Conservation (phyloP, 1,284 basidiomycete genomes). For the Puccinia sorghi region DNA sequence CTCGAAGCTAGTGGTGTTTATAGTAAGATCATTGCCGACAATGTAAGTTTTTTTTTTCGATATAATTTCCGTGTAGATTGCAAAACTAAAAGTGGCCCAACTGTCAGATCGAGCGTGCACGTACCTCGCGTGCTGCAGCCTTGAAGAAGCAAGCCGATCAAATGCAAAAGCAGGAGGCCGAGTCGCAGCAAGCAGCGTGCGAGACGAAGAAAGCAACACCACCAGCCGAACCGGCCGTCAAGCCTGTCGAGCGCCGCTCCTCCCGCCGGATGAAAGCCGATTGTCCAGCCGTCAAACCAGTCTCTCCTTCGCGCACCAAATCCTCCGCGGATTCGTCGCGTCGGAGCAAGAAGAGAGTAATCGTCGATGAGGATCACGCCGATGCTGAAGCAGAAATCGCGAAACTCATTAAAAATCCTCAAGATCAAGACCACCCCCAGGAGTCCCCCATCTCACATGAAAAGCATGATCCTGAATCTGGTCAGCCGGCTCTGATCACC, state of each 20-base stretch:
- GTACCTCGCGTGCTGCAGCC: constrained; percentile 27
- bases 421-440: neutral
- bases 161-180: constrained; percentile 1
- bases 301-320: neutral
- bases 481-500: constrained; percentile 77
- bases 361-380: neutral
- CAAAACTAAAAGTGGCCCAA: too few relatives aligned
- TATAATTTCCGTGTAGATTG: neutral
- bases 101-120: constrained; percentile 36
- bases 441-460: neutral
- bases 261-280: constrained; percentile 23
- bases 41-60: constrained; percentile 14
- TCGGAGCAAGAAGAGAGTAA: neutral
- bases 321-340: constrained; percentile 5
- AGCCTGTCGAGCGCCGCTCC: constrained; percentile 15
- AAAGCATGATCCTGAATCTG: constrained; percentile 49
- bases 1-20: constrained; percentile 46
- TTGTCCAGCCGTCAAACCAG: constrained; percentile 2
- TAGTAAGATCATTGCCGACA: constrained; percentile 48
- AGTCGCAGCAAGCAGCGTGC: neutral
- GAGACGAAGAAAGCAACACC: constrained; percentile 6
- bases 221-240: neutral
- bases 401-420: constrained; percentile 19
- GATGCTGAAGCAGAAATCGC: constrained; percentile 21
- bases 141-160: constrained; percentile 33